Evolutionary conservation across 2,329 filamentous ascomycete genomes (phyloP), one percentile per base, ranked within the genome.

Genomic region (Phaeophleospora eucalypticola): DNA sequence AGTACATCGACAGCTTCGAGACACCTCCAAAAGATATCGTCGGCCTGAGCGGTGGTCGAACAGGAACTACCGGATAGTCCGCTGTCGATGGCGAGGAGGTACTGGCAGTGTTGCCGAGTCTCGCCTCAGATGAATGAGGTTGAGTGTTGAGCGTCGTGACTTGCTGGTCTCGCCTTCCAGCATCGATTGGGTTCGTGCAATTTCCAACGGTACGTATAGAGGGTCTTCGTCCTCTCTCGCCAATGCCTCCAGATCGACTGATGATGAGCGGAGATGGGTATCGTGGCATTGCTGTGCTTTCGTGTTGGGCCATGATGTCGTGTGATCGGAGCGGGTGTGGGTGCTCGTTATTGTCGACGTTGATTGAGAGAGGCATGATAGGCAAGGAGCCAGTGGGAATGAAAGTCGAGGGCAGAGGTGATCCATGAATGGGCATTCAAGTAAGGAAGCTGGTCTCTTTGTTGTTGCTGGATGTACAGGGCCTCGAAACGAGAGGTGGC

Each of bases 321-420:
- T 46, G 47, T 49, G 49, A 43, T 53, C 43, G 47, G 47, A 51
- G 45, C 40, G 49, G 49, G 45, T 49, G 47, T 40, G 49, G 49
- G 36, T 48, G 52, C 4, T 17, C 4, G 43, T 29, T 17, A 39
- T 41, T n/a, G 48, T 34, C 2, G 46, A 48, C 33, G 43, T 48
- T 32, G 45, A 42, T 36, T 53, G 47, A 4, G 59, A 60, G 32
- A 63, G 59, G 46, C 61, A 63, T 47, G 57, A 54, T 33, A 63
- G 50, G 55, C 61, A 63, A 35, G 61, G 58, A 44, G 58, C 57
- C 18, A 55, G 44, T 14, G 61, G 59, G 36, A 58, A 61, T 4
- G 55, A 56, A 14, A 56, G 48, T 20, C 59, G 50, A 32, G 61
- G 61, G 52, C 61, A 63, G 18, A 63, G 58, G 39, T 63, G 61